phyloP scores from a whole-genome alignment of 2,329 filamentous ascomycete genomes.

The Plectosphaerella plurivora region DNA sequence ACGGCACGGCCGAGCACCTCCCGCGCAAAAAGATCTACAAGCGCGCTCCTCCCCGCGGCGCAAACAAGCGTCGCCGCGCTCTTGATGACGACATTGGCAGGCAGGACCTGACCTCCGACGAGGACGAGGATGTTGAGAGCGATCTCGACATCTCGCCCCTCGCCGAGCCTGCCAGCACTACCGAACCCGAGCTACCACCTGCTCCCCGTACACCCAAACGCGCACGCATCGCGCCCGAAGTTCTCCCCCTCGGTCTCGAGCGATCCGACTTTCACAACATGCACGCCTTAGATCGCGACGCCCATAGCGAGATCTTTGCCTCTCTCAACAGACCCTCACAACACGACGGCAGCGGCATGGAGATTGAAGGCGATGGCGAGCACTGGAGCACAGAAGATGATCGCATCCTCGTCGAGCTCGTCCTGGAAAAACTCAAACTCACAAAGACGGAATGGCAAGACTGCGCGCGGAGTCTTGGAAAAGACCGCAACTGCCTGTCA shows the following conservation, averaged over 20 bases:
- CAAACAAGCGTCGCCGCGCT: constrained; percentile 50
- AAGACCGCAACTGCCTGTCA: constrained; percentile 52
- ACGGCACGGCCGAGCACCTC: constrained; percentile 19
- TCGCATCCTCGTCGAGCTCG: constrained; percentile 60
- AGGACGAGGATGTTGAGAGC: constrained; percentile 21
- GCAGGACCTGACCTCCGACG: constrained; percentile 16
- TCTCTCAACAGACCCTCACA: background rate
- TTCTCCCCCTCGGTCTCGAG: constrained; percentile 55
- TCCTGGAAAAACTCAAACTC: constrained; percentile 62
- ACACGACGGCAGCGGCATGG: constrained; percentile 29
- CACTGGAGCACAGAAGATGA: constrained; percentile 62
- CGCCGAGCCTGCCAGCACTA: constrained; percentile 2
- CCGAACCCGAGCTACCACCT: constrained; percentile 13
- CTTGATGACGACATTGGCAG: constrained; percentile 41
- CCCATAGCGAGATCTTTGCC: background rate
- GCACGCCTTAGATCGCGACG: constrained; percentile 11
- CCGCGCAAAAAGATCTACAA: constrained; percentile 47
- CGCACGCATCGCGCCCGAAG: constrained; percentile 54
- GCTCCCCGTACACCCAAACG: constrained; percentile 55
- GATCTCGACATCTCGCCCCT: constrained; percentile 28
- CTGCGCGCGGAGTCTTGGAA: constrained; percentile 59
- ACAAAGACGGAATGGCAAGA: constrained; percentile 64
- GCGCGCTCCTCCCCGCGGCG: constrained; percentile 40
- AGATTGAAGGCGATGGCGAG: constrained; percentile 39
- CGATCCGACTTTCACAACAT: constrained; percentile 52